Conservation (phyloP, 345 rosid species). For the Limnanthes douglasii region DNA sequence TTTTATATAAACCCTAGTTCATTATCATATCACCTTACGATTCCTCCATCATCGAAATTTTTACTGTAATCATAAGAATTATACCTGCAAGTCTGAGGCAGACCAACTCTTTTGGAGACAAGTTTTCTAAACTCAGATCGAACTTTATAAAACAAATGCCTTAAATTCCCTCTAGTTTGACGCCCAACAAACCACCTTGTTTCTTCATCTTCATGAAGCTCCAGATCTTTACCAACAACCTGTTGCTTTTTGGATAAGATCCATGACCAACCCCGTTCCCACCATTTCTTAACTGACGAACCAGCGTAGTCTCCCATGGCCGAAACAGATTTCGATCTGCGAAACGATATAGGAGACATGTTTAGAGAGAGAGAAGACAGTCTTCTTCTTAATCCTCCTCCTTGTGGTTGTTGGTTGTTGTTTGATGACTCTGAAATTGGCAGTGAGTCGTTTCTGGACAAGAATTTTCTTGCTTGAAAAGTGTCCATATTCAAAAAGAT, state of each 20-base stretch:
- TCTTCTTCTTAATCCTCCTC: no score
- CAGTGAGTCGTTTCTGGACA: no score
- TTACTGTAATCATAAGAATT: no score
- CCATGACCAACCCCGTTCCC: constrained; percentile 76
- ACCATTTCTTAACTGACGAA: constrained; percentile 51
- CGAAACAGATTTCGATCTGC: constrained; percentile 42
- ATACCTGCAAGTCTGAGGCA: constrained; percentile 10
- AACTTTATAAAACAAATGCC: constrained; percentile 42
- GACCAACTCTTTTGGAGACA: constrained; percentile 24
- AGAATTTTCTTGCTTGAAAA: no score
- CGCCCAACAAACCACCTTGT: constrained; percentile 22
- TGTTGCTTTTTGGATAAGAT: constrained; percentile 47
- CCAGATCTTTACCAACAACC: constrained; percentile 55
- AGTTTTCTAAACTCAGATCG: constrained; percentile 32
- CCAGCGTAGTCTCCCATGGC: constrained; percentile 35
- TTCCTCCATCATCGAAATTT: no score
- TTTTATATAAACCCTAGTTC: no score
- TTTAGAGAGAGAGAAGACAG: no score
- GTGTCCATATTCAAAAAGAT: no score
- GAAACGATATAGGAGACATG: no score
- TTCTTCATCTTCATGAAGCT: constrained; percentile 52
- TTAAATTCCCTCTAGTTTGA: constrained; percentile 46
- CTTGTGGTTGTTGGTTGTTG: no score
- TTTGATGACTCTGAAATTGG: no score
- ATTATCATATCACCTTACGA: no score